phyloP scores from a whole-genome alignment of 345 rosid genomes.

The rapeseed (Brassica napus) region DNA sequence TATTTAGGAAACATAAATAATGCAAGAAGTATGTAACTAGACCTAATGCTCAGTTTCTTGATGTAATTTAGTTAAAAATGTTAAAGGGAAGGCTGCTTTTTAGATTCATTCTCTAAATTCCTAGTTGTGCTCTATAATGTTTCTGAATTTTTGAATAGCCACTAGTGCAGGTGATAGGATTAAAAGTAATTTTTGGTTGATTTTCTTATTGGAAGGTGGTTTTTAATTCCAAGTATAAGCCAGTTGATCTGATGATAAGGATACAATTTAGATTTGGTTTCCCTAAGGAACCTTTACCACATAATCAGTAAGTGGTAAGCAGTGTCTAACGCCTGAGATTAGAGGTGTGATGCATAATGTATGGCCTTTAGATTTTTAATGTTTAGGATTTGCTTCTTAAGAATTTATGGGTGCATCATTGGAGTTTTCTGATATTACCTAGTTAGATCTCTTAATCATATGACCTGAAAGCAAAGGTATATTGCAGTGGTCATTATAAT shows the following conservation, averaged over 20 bases:
- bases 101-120: slow-evolving; percentile 4
- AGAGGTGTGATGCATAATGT: neutral
- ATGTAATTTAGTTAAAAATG: neutral
- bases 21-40: neutral
- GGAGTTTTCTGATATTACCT: neutral
- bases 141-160: neutral
- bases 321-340: slow-evolving; percentile 10
- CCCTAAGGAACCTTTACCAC: neutral
- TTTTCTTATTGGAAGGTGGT: neutral
- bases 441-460: neutral
- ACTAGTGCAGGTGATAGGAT: neutral
- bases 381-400: neutral
- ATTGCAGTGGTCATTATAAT: neutral
- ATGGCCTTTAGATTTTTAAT: neutral
- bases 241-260: neutral
- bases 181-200: neutral
- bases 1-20: neutral
- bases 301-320: neutral
- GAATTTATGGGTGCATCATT: neutral
- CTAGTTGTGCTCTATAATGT: neutral
- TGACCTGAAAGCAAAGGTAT: neutral
- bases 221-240: neutral
- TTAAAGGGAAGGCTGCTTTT: neutral
- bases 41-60: neutral
- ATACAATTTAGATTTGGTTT: slow-evolving; percentile 7